phyloP scores from a whole-genome alignment of 139 green algal genomes.

The Tetradesmus obliquus region DNA sequence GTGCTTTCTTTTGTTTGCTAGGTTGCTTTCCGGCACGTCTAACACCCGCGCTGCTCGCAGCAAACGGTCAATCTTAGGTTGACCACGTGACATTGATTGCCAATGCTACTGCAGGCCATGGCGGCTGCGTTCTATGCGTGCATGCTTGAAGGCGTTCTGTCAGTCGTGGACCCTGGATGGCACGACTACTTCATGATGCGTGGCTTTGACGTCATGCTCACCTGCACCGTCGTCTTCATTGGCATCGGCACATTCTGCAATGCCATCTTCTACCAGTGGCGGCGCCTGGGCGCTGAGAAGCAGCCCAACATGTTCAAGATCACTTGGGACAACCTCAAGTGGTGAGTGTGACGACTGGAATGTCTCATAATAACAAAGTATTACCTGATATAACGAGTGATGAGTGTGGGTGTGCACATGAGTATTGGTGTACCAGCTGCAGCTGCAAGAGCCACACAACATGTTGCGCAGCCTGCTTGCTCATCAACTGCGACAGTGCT shows the following conservation, averaged over 20 bases:
- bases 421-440: no score
- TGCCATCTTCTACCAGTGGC: conserved; percentile 32
- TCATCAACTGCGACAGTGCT: no score
- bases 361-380: not conserved
- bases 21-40: no score
- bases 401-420: no score
- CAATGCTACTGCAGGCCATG: conserved; percentile 29
- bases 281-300: not conserved
- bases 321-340: conserved; percentile 32
- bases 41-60: not conserved
- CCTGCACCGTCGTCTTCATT: not conserved
- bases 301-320: conserved; percentile 22
- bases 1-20: no score
- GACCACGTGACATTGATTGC: not conserved
- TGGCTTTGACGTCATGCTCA: conserved; percentile 41
- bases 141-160: conserved; percentile 26
- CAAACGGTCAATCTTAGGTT: not conserved
- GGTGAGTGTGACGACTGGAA: not conserved
- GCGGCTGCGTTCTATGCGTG: conserved; percentile 17
- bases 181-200: conserved; percentile 32
- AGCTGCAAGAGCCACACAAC: no score
- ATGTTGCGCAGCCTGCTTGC: no score
- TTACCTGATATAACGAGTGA: no score
- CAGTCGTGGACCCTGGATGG: conserved; percentile 16
- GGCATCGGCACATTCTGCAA: conserved; percentile 13